Conservation (phyloP, 169 alveolate species). For the Plasmodium inui region DNA sequence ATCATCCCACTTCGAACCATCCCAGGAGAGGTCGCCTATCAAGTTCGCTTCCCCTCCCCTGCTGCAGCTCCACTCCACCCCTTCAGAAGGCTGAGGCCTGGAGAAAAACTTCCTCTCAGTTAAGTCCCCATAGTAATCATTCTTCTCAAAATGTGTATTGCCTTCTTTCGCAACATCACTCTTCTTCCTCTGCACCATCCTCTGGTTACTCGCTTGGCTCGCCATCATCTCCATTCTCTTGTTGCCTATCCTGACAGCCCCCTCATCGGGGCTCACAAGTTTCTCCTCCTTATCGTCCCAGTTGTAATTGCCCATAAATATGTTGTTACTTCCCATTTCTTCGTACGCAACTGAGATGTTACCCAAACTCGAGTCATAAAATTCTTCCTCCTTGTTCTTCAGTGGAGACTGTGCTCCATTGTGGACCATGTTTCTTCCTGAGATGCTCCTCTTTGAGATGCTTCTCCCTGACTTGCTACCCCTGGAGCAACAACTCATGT, state of each 20-base stretch:
- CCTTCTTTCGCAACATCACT: neutral
- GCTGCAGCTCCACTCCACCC: no score
- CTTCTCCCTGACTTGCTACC: neutral
- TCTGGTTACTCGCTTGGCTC: neutral
- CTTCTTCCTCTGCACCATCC: no score
- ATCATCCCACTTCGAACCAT: neutral
- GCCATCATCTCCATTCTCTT: neutral
- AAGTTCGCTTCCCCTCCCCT: neutral
- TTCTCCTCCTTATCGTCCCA: neutral
- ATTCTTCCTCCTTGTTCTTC: neutral
- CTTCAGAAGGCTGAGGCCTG: neutral
- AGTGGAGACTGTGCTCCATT: neutral
- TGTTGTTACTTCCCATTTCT: neutral
- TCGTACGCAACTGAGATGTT: neutral
- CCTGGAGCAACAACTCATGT: neutral
- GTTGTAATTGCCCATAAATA: neutral
- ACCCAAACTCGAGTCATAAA: neutral
- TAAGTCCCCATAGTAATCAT: neutral
- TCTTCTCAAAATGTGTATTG: neutral
- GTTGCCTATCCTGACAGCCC: neutral
- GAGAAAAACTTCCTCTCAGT: neutral
- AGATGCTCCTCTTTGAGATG: no score
- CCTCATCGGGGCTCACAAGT: conserved; percentile 4
- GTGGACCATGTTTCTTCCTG: no score
- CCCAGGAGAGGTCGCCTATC: neutral